Evolutionary conservation across 768 basidiomycete species (phyloP), one percentile per base, ranked within the genome.

Genomic region (Rhizopogon vesiculosus): DNA sequence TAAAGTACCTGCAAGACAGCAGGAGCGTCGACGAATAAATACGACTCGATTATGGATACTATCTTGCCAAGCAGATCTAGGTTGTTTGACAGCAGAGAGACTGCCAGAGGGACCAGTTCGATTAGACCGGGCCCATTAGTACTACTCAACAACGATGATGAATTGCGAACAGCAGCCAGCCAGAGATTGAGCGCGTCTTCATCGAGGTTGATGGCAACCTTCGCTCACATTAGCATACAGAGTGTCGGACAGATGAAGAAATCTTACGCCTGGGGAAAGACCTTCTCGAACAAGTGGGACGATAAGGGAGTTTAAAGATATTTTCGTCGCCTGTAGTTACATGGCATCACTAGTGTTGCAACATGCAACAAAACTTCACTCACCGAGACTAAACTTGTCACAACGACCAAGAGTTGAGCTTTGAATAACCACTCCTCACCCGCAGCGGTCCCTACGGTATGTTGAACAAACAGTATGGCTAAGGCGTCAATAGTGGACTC

Each of bases 141-240:
- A 56, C 71, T 78, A 10, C 78, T 71, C 7, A 91, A 66, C 7
- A 91, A 66, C 1, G 76, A 72, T 1, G 77, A 66, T 1, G 87
- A 79, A 63, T 91, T 89, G 46, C 85, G 78, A 39, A 94, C 71
- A 1, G 88, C 81, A 33, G 80, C 74, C 22, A 78, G 74, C 93
- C 93, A 95, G 10, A 96, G 79, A 42, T 74, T 76, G 45, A 93
- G 67, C 0, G 82, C 88, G 67, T 95, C 93, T 57, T 84, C 83
- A 61, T 95, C 92, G 22, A 96, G 77, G 58, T 87, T 78, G 38
- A 79, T 70, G n/a, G 78, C 76, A 31, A 76, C 77, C 90, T 92
- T 51, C 59, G 59, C 51, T 41, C 35, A n/a, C 45, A 15, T 15
- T 45, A 38, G 18, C 33, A 28, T 49, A 35, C 25, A 19, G n/a